Conservation (phyloP, 129 eudicot genomes). For the Cynara cardunculus region DNA sequence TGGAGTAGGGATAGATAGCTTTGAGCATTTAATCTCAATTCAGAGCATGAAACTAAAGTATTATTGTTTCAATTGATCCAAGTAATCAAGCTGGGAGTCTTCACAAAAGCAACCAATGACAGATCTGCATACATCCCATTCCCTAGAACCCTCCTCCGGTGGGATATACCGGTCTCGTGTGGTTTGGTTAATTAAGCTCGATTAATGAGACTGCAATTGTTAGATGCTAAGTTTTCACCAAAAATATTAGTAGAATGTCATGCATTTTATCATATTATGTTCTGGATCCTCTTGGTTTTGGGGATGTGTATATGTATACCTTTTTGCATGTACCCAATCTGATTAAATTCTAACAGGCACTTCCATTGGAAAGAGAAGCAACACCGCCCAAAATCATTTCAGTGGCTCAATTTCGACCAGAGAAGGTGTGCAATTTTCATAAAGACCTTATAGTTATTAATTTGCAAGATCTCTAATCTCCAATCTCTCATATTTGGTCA, state of each 20-base stretch:
- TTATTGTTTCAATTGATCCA: neutral
- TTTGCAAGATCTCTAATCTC: constrained; percentile 24
- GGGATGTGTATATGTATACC: neutral
- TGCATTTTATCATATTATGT: neutral
- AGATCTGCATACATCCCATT: neutral
- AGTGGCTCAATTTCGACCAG: constrained; percentile 99
- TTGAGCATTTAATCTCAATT: neutral
- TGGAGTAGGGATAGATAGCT: neutral
- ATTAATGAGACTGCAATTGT: neutral
- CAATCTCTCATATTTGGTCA: neutral
- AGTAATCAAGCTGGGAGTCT: neutral
- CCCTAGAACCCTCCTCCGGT: neutral
- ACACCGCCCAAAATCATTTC: constrained; percentile 57
- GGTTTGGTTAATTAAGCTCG: neutral
- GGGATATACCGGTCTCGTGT: neutral
- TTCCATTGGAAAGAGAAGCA: constrained; percentile 72
- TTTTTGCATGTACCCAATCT: constrained; percentile 21
- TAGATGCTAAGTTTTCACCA: neutral
- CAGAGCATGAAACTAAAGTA: neutral
- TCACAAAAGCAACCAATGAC: neutral
- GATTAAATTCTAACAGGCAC: constrained; percentile 48
- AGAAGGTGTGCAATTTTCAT: constrained; percentile 66
- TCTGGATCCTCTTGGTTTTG: constrained; percentile 3
- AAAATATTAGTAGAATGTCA: neutral
- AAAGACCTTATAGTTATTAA: constrained; percentile 13